These are phyloP conservation scores for Quaeritorhiza haematococci DNA, from an alignment of 371 early-diverging fungal species.

Conservation along the genomic window DNA sequence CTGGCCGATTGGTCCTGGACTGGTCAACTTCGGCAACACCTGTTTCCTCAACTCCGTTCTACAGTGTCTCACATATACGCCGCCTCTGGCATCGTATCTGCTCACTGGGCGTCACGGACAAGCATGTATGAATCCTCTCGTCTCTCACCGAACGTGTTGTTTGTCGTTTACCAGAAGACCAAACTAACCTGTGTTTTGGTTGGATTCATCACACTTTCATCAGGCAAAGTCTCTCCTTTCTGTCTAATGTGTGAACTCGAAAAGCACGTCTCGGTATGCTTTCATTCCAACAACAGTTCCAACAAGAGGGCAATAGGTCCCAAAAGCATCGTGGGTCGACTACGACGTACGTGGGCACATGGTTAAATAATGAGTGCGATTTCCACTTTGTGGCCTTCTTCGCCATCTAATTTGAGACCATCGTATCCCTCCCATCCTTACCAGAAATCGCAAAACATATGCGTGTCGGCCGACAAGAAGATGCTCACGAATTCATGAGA, in stretches of 20 bases:
- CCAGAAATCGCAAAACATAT: slow-evolving; percentile 65
- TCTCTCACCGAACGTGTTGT: background rate
- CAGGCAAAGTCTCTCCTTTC: slow-evolving; percentile 50
- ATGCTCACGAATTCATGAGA: slow-evolving; percentile 84
- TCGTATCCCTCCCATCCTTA: no score
- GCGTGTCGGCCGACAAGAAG: slow-evolving; percentile 79
- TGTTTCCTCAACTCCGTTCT: slow-evolving; percentile 90
- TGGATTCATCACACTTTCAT: background rate
- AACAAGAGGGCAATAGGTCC: slow-evolving; percentile 56
- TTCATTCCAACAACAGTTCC: no score
- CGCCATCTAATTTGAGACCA: background rate
- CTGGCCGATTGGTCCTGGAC: slow-evolving; percentile 62
- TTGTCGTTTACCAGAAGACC: no score
- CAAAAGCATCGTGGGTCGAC: slow-evolving; percentile 59
- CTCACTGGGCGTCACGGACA: slow-evolving; percentile 16
- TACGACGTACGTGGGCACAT: slow-evolving; percentile 60
- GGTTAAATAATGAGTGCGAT: no score
- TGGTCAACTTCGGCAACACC: slow-evolving; percentile 86
- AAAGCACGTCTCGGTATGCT: slow-evolving; percentile 45
- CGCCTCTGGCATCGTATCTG: slow-evolving; percentile 23
- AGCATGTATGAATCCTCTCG: no score
- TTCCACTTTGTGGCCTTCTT: background rate
- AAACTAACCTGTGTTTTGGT: background rate
- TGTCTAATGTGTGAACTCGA: slow-evolving; percentile 63
- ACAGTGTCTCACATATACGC: slow-evolving; percentile 52